These are phyloP conservation scores for Galerina sulciceps DNA, from an alignment of 768 basidiomycete species.

Conservation along the genomic window DNA sequence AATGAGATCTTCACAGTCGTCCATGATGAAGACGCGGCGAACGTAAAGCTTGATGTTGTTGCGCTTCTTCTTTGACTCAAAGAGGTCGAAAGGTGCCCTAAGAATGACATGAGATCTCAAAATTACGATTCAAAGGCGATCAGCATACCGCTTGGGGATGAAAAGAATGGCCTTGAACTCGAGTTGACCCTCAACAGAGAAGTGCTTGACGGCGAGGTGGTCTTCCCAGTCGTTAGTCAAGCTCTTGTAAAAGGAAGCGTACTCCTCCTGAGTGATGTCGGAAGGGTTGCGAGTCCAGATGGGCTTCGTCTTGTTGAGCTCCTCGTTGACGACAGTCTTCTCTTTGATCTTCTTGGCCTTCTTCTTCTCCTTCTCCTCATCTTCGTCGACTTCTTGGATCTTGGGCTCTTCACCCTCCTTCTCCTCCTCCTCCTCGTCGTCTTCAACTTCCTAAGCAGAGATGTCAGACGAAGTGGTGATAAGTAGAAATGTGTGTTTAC, in stretches of 20 bases:
- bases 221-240: conserved; percentile 99
- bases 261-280: conserved; percentile 94
- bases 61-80: conserved; percentile 99
- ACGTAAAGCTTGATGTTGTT: conserved; percentile 99
- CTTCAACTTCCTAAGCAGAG: conserved; percentile 76
- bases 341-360: conserved; percentile 96
- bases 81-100: conserved; percentile 98
- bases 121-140: neutral
- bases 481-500: conserved; percentile 45
- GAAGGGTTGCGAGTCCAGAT: conserved; percentile 99
- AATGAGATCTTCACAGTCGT: conserved; percentile 99
- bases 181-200: conserved; percentile 99
- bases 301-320: conserved; percentile 99
- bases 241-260: conserved; percentile 97
- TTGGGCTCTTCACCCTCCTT: conserved; percentile 75
- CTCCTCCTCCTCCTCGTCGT: conserved; percentile 78
- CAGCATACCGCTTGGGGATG: conserved; percentile 87
- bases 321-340: conserved; percentile 85
- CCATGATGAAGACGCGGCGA: conserved; percentile 99
- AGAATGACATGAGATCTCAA: conserved; percentile 9
- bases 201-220: conserved; percentile 99
- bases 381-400: conserved; percentile 84
- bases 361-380: conserved; percentile 88
- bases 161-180: conserved; percentile 99
- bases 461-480: conserved; percentile 10